A percentile compares a stretch with the other conserved stretches of the same genome.
phyloP scores from a whole-genome alignment of 345 rosid species.

The Leavenworthia alabamica region DNA sequence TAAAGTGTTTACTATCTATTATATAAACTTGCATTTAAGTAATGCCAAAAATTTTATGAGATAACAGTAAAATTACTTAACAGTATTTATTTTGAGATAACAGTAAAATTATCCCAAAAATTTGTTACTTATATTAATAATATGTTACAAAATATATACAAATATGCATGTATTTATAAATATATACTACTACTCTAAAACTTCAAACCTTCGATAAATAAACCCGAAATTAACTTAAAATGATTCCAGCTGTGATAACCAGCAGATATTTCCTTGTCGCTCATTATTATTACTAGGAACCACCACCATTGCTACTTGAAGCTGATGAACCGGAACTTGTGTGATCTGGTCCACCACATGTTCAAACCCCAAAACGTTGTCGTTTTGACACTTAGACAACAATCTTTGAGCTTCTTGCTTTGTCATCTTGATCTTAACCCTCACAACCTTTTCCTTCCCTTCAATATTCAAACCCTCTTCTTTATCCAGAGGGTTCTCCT shows the following conservation, averaged over 20 bases:
- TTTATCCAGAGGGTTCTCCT: slow-evolving; percentile 14
- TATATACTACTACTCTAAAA: background rate
- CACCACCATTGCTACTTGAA: slow-evolving; percentile 27
- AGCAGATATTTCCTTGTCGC: slow-evolving; percentile 2
- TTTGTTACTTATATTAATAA: background rate
- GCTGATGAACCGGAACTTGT: slow-evolving; percentile 39
- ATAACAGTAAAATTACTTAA: too few relatives aligned
- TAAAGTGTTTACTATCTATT: too few relatives aligned
- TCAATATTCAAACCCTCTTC: background rate
- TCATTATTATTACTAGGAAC: slow-evolving; percentile 12
- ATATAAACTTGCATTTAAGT: too few relatives aligned
- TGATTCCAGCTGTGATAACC: background rate
- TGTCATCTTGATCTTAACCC: slow-evolving; percentile 67
- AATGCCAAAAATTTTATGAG: too few relatives aligned
- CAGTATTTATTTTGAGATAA: too few relatives aligned
- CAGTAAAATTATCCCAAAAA: too few relatives aligned
- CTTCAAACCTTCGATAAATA: background rate
- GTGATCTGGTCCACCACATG: slow-evolving; percentile 45
- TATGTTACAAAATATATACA: background rate
- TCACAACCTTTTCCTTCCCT: slow-evolving; percentile 21
- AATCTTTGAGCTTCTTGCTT: slow-evolving; percentile 46
- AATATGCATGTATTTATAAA: background rate
- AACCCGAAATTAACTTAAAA: background rate
- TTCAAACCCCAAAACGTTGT: slow-evolving; percentile 42
- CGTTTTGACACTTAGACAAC: slow-evolving; percentile 44